Conservation (phyloP, 2,329 filamentous ascomycete species). For the Sporothrix dimorphospora region DNA sequence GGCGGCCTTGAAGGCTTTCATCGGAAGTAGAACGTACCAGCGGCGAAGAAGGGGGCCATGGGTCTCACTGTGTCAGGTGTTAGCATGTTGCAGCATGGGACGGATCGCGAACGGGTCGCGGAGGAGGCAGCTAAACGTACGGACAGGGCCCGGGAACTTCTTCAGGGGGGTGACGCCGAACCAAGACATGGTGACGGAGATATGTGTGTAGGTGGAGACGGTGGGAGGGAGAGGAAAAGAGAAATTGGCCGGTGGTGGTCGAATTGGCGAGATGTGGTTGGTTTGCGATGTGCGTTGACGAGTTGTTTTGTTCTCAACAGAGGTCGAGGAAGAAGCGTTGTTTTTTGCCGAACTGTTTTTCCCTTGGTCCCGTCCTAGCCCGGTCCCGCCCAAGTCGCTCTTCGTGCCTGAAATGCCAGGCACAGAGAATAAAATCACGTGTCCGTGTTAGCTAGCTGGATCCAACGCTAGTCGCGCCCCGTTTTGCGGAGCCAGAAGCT, state of each 20-base stretch:
- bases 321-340: constrained; percentile 19
- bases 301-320: constrained; percentile 23
- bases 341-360: constrained; percentile 28
- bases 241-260: constrained; percentile 36
- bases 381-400: constrained; percentile 8
- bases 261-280: constrained; percentile 2
- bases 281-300: constrained; percentile 6
- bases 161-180: constrained; percentile 68
- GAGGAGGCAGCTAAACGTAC: constrained; percentile 60
- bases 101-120: background rate
- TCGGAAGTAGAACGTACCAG: constrained; percentile 67
- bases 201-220: constrained; percentile 25
- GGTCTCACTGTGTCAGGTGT: constrained; percentile 68
- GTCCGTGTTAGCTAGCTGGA: background rate
- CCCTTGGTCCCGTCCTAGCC: constrained; percentile 28
- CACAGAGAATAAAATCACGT: background rate
- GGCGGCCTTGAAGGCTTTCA: background rate
- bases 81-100: constrained; percentile 11
- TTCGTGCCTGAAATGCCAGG: constrained; percentile 28
- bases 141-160: constrained; percentile 78
- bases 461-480: constrained; percentile 8
- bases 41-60: constrained; percentile 90
- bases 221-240: constrained; percentile 32
- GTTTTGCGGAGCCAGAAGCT: constrained; percentile 17
- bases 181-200: constrained; percentile 68